These are phyloP conservation scores for Boletus fagicola DNA, from an alignment of 768 basidiomycete genomes.

Conservation along the genomic window DNA sequence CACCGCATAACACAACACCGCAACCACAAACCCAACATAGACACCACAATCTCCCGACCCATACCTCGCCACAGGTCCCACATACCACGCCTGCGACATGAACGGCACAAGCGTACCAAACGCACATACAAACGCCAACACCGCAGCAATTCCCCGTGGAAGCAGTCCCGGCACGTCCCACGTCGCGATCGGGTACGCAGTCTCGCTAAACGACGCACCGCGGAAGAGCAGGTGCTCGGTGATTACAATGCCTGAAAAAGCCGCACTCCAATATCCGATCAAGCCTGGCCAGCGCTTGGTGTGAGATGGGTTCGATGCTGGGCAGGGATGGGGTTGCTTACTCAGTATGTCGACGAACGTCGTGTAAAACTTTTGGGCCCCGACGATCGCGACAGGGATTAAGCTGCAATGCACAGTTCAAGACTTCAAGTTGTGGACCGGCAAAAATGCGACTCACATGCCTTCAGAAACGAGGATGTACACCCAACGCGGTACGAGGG, in stretches of 20 bases:
- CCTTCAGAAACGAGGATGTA: conserved; percentile 45
- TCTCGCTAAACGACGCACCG: conserved; percentile 29
- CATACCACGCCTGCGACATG: conserved; percentile 49
- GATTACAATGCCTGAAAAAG: conserved; percentile 39
- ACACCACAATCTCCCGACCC: conserved; percentile 51
- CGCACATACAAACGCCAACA: too few relatives aligned
- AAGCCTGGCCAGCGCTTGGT: conserved; percentile 30
- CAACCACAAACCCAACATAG: conserved; percentile 37
- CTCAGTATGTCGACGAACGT: conserved; percentile 44
- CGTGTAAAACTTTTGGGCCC: conserved; percentile 43
- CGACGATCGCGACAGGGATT: conserved; percentile 47
- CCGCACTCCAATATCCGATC: conserved; percentile 45
- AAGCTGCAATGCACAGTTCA: conserved; percentile 27
- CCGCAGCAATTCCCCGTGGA: conserved; percentile 38
- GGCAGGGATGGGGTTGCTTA: conserved; percentile 9
- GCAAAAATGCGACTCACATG: conserved; percentile 34
- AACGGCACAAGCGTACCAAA: too few relatives aligned
- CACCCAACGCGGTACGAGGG: conserved; percentile 44
- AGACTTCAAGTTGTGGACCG: neutral
- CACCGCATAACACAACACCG: conserved; percentile 31
- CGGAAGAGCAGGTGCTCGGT: conserved; percentile 48
- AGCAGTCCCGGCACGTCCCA: conserved; percentile 39
- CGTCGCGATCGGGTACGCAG: conserved; percentile 35
- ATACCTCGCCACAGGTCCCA: conserved; percentile 44
- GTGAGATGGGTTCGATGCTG: conserved; percentile 8